Conservation (phyloP, 331 rosid species). For the Malus hybrid region DNA sequence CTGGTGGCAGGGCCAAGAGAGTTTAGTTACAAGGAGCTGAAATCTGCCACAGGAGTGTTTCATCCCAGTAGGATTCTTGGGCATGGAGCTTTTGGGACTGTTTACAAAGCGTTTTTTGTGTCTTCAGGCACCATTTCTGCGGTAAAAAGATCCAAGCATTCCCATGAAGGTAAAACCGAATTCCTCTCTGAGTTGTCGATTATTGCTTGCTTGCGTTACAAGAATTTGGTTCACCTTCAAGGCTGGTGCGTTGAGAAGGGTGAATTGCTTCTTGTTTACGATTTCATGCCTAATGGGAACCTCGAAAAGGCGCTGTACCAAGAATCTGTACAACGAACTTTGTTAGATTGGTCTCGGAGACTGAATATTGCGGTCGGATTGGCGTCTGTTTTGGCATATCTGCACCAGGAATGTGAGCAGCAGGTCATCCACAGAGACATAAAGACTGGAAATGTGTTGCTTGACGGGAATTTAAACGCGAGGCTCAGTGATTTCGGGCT, state of each 20-base stretch:
- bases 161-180: slow-evolving; percentile 64
- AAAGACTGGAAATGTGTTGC: slow-evolving; percentile 59
- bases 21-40: slow-evolving; percentile 58
- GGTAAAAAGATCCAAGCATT: slow-evolving; percentile 62
- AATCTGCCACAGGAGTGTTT: slow-evolving; percentile 60
- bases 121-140: slow-evolving; percentile 56
- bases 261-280: slow-evolving; percentile 74
- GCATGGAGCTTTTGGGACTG: slow-evolving; percentile 80
- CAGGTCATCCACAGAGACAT: slow-evolving; percentile 69
- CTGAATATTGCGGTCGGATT: slow-evolving; percentile 59
- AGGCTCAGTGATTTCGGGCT: slow-evolving; percentile 75
- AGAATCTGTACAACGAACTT: slow-evolving; percentile 20
- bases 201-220: slow-evolving; percentile 79
- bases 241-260: slow-evolving; percentile 86
- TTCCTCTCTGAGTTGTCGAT: slow-evolving; percentile 64
- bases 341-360: slow-evolving; percentile 53
- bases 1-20: slow-evolving; percentile 57
- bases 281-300: slow-evolving; percentile 78
- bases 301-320: slow-evolving; percentile 47
- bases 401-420: too few relatives aligned
- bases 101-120: slow-evolving; percentile 55
- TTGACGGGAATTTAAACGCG: slow-evolving; percentile 50
- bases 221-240: slow-evolving; percentile 67
- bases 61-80: slow-evolving; percentile 64
- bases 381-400: slow-evolving; percentile 46